phyloP scores from a whole-genome alignment of 2,329 filamentous ascomycete species.

The Fusarium illudens region DNA sequence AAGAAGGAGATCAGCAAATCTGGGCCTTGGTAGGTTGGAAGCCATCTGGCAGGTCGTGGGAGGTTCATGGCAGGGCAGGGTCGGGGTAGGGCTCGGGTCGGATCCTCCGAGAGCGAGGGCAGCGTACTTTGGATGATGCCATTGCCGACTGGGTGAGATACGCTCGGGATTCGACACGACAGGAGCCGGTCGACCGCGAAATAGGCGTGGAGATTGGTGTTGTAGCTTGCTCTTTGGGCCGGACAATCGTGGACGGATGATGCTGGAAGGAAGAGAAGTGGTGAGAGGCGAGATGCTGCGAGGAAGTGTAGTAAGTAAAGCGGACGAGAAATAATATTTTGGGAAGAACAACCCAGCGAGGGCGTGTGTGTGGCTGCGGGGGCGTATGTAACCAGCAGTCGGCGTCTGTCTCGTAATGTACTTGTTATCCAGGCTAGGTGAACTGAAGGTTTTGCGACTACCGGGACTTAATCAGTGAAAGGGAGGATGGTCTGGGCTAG shows the following conservation, averaged over 20 bases:
- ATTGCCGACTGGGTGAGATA: slow-evolving; percentile 57
- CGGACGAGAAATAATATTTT: slow-evolving; percentile 53
- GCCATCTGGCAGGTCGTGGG: slow-evolving; percentile 45
- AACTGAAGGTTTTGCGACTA: slow-evolving; percentile 48
- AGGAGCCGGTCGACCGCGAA: slow-evolving; percentile 45
- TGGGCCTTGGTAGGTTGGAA: slow-evolving; percentile 44
- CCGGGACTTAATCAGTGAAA: slow-evolving; percentile 38
- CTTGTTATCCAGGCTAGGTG: slow-evolving; percentile 38
- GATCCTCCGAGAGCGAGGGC: slow-evolving; percentile 35
- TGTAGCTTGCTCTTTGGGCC: slow-evolving; percentile 29
- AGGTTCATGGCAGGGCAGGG: slow-evolving; percentile 36
- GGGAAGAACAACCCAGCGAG: slow-evolving; percentile 44
- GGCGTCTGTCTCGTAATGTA: slow-evolving; percentile 10
- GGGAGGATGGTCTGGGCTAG: slow-evolving; percentile 28
- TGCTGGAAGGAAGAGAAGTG: slow-evolving; percentile 31
- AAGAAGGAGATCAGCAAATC: slow-evolving; percentile 47
- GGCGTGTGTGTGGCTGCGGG: slow-evolving; percentile 45
- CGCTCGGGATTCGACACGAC: slow-evolving; percentile 47
- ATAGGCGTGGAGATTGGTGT: slow-evolving; percentile 35
- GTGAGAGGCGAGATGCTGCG: slow-evolving; percentile 39
- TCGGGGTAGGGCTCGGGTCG: slow-evolving; percentile 31
- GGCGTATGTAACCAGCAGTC: slow-evolving; percentile 37
- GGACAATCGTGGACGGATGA: slow-evolving; percentile 21
- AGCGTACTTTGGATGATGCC: slow-evolving; percentile 69
- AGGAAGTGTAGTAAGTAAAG: slow-evolving; percentile 42